These are phyloP conservation scores for Fomitiporia mediterranea DNA, from an alignment of 1,284 basidiomycete genomes.

Conservation along the genomic window DNA sequence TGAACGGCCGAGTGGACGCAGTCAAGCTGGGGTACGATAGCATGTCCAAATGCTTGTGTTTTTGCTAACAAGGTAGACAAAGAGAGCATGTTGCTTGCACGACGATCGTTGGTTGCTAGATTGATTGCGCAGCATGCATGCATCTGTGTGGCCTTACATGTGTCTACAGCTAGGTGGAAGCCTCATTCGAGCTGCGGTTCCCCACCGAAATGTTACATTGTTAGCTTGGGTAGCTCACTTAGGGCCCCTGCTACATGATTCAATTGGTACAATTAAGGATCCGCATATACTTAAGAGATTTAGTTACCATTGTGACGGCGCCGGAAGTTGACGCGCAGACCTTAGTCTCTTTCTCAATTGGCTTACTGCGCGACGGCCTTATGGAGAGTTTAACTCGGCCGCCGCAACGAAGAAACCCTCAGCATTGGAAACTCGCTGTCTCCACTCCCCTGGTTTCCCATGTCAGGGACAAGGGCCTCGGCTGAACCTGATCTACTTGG, in stretches of 20 bases:
- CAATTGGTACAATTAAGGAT: not conserved
- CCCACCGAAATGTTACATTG: not conserved
- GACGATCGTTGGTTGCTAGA: not conserved
- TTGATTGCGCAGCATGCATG: no score
- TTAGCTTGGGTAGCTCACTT: not conserved
- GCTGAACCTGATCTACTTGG: no score
- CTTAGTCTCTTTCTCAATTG: no score
- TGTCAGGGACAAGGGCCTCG: no score
- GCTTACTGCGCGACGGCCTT: no score
- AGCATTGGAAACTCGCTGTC: not conserved
- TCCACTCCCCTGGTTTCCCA: constrained; percentile 1
- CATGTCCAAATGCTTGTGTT: not conserved
- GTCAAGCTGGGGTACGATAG: not conserved
- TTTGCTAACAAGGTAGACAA: not conserved
- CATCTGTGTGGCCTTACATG: no score
- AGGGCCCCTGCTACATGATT: no score
- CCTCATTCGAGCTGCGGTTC: no score
- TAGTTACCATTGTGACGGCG: not conserved
- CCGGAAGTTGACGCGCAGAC: not conserved
- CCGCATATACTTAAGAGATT: no score
- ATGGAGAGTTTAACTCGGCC: not conserved
- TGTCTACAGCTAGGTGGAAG: no score
- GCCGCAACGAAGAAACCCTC: not conserved
- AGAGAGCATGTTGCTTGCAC: not conserved
- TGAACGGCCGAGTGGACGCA: not conserved